Evolutionary conservation across 2,329 filamentous ascomycete species (phyloP).

Genomic region (Xylariales sp.): DNA sequence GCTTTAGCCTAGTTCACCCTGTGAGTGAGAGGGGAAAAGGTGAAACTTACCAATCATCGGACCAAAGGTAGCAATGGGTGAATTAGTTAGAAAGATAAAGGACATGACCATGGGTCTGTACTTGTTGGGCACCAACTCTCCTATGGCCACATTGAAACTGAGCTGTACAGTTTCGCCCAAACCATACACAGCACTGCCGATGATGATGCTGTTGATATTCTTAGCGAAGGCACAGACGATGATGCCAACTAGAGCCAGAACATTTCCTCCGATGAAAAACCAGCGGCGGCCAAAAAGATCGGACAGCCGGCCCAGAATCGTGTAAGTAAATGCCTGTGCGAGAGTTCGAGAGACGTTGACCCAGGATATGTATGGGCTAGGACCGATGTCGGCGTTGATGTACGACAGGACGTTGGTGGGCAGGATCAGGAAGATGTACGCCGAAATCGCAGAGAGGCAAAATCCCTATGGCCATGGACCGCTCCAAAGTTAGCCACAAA

Average conservation of each 20-base stretch:
- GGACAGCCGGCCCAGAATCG: slow-evolving; percentile 31
- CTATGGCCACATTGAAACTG: slow-evolving; percentile 31
- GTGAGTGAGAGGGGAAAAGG: not conserved
- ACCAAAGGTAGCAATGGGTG: slow-evolving; percentile 27
- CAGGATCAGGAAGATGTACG: slow-evolving; percentile 31
- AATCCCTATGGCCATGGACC: slow-evolving; percentile 25
- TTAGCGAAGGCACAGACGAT: slow-evolving; percentile 29
- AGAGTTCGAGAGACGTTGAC: slow-evolving; percentile 31
- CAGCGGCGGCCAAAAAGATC: slow-evolving; percentile 34
- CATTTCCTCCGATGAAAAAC: slow-evolving; percentile 33
- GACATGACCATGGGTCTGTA: slow-evolving; percentile 29
- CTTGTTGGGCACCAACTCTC: slow-evolving; percentile 38
- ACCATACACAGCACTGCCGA: slow-evolving; percentile 30
- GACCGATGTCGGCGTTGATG: slow-evolving; percentile 32
- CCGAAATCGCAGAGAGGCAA: slow-evolving; percentile 30
- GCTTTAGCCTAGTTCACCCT: too few relatives aligned
- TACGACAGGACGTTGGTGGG: slow-evolving; percentile 31
- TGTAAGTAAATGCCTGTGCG: slow-evolving; percentile 29
- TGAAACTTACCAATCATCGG: slow-evolving; percentile 26
- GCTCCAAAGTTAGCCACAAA: too few relatives aligned
- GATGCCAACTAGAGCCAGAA: slow-evolving; percentile 30
- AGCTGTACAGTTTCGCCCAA: slow-evolving; percentile 31
- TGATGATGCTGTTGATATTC: slow-evolving; percentile 29
- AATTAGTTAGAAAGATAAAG: slow-evolving; percentile 28
- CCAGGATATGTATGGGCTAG: slow-evolving; percentile 28